Conservation (phyloP, 306 rosid species). For the Pueraria montana region DNA sequence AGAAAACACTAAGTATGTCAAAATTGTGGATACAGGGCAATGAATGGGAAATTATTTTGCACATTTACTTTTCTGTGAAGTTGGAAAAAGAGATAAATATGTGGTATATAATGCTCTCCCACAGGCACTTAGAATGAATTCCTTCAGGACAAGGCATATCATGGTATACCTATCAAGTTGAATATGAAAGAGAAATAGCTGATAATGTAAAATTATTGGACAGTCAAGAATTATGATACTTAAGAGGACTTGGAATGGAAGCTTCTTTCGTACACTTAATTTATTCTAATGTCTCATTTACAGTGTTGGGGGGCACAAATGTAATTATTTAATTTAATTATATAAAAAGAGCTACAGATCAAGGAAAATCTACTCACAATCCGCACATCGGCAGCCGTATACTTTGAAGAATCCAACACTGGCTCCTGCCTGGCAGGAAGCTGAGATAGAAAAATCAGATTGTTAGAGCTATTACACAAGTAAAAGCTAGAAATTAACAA, state of each 20-base stretch:
- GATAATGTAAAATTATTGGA: not conserved
- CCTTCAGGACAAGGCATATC: constrained; percentile 10
- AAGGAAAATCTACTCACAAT: constrained; percentile 74
- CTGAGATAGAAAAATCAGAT: constrained; percentile 57
- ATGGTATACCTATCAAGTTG: not conserved
- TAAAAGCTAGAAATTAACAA: constrained; percentile 2
- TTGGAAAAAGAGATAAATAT: constrained; percentile 11
- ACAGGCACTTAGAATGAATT: not conserved
- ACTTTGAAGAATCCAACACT: constrained; percentile 83
- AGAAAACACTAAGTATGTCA: not conserved
- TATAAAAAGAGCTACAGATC: constrained; percentile 10
- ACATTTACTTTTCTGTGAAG: not conserved
- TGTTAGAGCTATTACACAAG: constrained; percentile 16
- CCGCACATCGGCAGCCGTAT: constrained; percentile 97
- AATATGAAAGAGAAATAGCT: constrained; percentile 13
- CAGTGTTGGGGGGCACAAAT: not conserved
- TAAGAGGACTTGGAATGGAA: not conserved
- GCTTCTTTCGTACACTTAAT: not conserved
- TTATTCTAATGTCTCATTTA: not conserved
- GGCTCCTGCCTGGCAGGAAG: constrained; percentile 96
- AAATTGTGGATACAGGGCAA: not conserved
- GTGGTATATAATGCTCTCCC: not conserved
- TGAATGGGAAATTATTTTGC: not conserved
- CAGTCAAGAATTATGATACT: not conserved
- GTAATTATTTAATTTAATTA: not conserved